Evolutionary conservation across 345 rosid species (phyloP), one percentile per base, ranked within the genome.

Genomic region (Acer negundo): DNA sequence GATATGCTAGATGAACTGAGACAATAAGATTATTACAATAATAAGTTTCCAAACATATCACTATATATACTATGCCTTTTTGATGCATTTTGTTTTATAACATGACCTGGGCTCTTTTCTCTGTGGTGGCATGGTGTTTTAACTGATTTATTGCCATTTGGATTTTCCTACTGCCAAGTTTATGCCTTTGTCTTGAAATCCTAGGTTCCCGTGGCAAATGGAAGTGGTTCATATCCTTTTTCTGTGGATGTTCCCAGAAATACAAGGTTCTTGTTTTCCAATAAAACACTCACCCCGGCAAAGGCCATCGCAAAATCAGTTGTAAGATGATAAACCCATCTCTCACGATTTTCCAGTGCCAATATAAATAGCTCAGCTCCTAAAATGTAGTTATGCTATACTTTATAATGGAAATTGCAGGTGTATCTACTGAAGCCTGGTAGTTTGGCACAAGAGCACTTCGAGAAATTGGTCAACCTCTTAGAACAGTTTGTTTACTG

Each of bases 181-280:
- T 47, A 65, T 75, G 47, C 67, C 26, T 74, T 59, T 49, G 19
- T 56, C 46, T 82, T 64, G 72, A 35, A 70, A 79, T 81, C 70
- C 26, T 84, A 96, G 99, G 99, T 96, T 76, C 99, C 99, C 82
- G 95, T 96, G 83, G 98, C 99, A 78, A 96, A 91, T 87, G 97
- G 97, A 85, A 86, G 92, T 80, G 97, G 95, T 81, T 91, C 98
- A 53, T 88, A 89, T 90, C 99, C 98, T 78, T 96, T 92, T 85
- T 83, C 97, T 78, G 94, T 92, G 67, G 94, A 94, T 77, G 98
- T 94, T 83, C 99, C 99, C 28, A 87, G 97, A 84, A 82, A 96
- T 78, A 92, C 98, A 67, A 91, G 97, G 89, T 96, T 96, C 86
- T 83, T 96, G 82, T 96, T 96, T 82, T 89, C 98, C 78, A 91